Evolutionary conservation across 192 early-diverging fungal genomes (phyloP), one percentile per base, ranked within the genome.

Genomic region (Coemansia sp.): DNA sequence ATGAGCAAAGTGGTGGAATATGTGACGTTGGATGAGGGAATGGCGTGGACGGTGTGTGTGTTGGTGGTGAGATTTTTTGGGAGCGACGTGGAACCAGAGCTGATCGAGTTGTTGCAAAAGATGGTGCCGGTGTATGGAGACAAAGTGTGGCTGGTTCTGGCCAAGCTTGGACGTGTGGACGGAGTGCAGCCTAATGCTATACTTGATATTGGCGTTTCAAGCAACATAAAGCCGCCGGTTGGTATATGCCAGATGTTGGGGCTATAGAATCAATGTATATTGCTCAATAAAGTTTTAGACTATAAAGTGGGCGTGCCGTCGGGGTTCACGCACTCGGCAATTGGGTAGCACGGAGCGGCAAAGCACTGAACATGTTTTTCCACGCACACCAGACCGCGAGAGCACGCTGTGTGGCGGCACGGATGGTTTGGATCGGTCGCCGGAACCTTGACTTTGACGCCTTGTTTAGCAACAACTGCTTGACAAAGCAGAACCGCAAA

Each of bases 81-180:
- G 38, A 49, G 11, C 9, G 58, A n/a, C 7, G 19, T 64, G 22
- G 55, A 55, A 23, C 38, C 58, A 7, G 26, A 51, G 37, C 50
- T 57, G 1, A 5, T 71, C 23, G 63, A 35, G 7, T 31, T 80
- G 60, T 65, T 80, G 2, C 61, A n/a, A 16, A 22, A 50, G 4
- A 74, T 80, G 77, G 61, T 61, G 16, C 77, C 70, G 14, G 60
- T 52, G 14, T 74, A 80, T 57, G 77, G 67, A 3, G 77, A 80
- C 47, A 74, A 74, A 45, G 43, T 74, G 2, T 80, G 77, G 77
- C 71, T 80, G 10, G 53, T 79, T 17, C 29, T 73, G 41, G 67
- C 76, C 6, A 69, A 69, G 31, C 68, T 67, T 26, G 71, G 70
- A 1, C 39, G 43, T 16, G 16, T 37, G 0, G 41, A 10, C 2